Evolutionary conservation across 805 yeast genomes (phyloP).

Genomic region (Nakazawaea wyomingensis): DNA sequence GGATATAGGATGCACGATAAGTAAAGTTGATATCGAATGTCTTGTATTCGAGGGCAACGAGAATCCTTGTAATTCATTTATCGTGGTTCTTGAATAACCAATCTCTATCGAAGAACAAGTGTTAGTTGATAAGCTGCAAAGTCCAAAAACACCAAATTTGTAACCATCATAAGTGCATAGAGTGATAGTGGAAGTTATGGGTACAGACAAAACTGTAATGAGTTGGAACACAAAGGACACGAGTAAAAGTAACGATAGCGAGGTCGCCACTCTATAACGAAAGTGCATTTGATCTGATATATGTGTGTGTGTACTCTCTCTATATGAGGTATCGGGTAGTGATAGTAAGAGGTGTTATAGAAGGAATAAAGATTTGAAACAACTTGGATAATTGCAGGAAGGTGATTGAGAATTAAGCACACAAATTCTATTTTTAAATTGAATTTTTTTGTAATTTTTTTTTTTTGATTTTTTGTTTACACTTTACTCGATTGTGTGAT

Average conservation of each 20-base stretch:
- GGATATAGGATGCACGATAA: slow-evolving; percentile 66
- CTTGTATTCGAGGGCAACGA: slow-evolving; percentile 57
- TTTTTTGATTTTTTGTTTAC: slow-evolving; percentile 1
- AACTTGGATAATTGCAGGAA: too few species aligned
- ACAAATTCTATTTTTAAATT: too few species aligned
- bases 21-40: slow-evolving; percentile 50
- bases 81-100: slow-evolving; percentile 35
- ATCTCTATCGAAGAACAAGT: slow-evolving; percentile 36
- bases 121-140: slow-evolving; percentile 35
- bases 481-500: background rate
- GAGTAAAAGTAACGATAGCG: slow-evolving; percentile 27
- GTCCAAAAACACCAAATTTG: slow-evolving; percentile 68
- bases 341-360: too few species aligned
- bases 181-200: slow-evolving; percentile 43
- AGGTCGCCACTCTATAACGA: slow-evolving; percentile 12
- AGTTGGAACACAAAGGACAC: slow-evolving; percentile 54
- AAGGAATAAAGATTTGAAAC: too few species aligned
- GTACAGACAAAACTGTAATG: slow-evolving; percentile 56
- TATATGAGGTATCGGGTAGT: too few species aligned
- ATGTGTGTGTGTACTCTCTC: too few species aligned
- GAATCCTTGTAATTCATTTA: slow-evolving; percentile 32
- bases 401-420: too few species aligned
- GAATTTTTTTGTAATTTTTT: background rate
- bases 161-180: slow-evolving; percentile 46
- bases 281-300: slow-evolving; percentile 7